Evolutionary conservation across 345 rosid species (phyloP).

Genomic region (Crucihimalaya himalaica): DNA sequence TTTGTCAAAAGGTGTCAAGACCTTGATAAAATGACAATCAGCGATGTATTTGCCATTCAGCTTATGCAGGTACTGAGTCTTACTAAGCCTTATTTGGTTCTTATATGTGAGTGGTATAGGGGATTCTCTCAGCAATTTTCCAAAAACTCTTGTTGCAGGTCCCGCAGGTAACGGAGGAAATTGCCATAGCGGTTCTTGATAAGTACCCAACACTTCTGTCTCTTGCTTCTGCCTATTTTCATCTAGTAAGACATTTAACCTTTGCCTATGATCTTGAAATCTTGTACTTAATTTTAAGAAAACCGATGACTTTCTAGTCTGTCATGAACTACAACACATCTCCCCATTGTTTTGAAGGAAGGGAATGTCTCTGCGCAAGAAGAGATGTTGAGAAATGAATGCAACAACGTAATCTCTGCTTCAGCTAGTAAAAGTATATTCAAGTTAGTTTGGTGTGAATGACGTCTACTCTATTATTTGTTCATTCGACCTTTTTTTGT

Average conservation of each 20-base stretch:
- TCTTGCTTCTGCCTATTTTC: slow-evolving; percentile 80
- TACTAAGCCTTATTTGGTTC: not conserved
- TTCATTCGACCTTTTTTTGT: not conserved
- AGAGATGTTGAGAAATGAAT: slow-evolving; percentile 29
- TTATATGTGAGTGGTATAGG: not conserved
- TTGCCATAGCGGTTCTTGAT: slow-evolving; percentile 71
- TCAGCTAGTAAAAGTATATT: slow-evolving; percentile 36
- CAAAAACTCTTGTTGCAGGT: slow-evolving; percentile 47
- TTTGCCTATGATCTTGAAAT: not conserved
- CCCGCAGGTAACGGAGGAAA: slow-evolving; percentile 81
- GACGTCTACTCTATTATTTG: not conserved
- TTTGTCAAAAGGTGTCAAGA: slow-evolving; percentile 77
- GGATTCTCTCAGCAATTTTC: too few relatives aligned
- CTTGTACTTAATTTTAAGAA: not conserved
- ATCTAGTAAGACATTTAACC: slow-evolving; percentile 61
- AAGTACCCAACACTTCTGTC: slow-evolving; percentile 77
- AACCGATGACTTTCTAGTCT: not conserved
- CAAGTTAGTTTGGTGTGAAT: slow-evolving; percentile 31
- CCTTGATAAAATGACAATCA: slow-evolving; percentile 73
- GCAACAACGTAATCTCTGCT: slow-evolving; percentile 25
- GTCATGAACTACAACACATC: not conserved
- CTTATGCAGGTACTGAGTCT: slow-evolving; percentile 81
- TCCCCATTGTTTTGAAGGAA: slow-evolving; percentile 1
- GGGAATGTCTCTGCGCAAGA: slow-evolving; percentile 27
- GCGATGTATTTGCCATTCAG: slow-evolving; percentile 88